A percentile compares a stretch with the other conserved stretches of the same genome.
Conservation (phyloP, 179 eudicot genomes). For the Carnegiea gigantea region DNA sequence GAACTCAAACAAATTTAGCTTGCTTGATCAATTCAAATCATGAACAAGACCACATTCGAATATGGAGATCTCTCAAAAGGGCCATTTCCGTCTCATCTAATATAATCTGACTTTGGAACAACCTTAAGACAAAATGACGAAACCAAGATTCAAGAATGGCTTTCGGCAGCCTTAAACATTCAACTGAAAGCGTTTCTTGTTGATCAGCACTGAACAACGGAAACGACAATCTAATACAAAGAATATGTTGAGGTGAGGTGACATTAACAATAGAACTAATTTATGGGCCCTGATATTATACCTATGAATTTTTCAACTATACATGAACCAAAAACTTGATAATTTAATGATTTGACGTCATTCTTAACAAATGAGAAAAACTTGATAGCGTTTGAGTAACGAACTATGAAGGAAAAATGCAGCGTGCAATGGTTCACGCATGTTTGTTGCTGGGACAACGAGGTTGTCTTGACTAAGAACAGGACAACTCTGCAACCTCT, state of each 20-base stretch:
- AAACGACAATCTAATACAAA: slow-evolving; percentile 3
- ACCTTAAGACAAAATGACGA: background rate
- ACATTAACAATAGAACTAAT: background rate
- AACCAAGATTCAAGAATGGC: background rate
- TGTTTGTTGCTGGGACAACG: background rate
- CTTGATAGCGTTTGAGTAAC: no score
- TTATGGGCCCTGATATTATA: slow-evolving; percentile 3
- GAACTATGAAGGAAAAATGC: background rate
- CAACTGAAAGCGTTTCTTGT: background rate
- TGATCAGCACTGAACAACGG: background rate
- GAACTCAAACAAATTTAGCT: background rate
- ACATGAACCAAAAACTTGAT: background rate
- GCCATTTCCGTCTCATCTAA: background rate
- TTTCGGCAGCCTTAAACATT: background rate
- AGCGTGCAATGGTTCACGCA: background rate
- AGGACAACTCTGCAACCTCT: background rate
- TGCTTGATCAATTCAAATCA: background rate
- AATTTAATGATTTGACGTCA: background rate
- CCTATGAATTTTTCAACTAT: slow-evolving; percentile 7
- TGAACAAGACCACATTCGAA: background rate
- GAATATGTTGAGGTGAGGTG: background rate
- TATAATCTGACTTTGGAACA: background rate
- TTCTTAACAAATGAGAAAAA: background rate
- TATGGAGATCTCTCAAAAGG: background rate
- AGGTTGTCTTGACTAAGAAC: background rate